Conservation (phyloP, 768 basidiomycete genomes). For the Amanita rimosa region DNA sequence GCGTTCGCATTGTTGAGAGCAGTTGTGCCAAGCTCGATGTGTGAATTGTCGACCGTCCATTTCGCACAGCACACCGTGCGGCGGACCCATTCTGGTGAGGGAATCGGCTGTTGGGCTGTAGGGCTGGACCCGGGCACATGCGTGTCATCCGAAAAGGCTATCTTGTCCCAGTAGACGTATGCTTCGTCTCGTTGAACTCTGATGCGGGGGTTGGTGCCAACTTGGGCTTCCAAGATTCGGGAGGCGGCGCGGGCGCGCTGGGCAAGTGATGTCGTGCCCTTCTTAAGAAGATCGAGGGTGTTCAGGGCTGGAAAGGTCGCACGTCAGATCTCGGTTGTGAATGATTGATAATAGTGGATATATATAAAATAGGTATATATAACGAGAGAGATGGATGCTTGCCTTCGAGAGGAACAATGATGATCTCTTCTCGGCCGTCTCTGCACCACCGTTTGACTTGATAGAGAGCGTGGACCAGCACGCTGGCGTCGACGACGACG, state of each 20-base stretch:
- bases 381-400: conserved; percentile 9
- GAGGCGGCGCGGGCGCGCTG: conserved; percentile 81
- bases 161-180: conserved; percentile 72
- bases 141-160: conserved; percentile 35
- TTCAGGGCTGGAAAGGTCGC: conserved; percentile 57
- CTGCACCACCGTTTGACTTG: conserved; percentile 78
- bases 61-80: conserved; percentile 74
- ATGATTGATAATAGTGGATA: background rate
- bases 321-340: background rate
- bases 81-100: conserved; percentile 76
- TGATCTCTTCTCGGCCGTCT: conserved; percentile 62
- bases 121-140: conserved; percentile 8
- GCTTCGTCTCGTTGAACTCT: conserved; percentile 76
- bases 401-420: conserved; percentile 90
- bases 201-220: conserved; percentile 73
- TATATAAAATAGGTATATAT: background rate
- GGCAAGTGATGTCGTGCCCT: conserved; percentile 69
- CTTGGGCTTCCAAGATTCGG: conserved; percentile 79
- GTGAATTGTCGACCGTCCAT: conserved; percentile 51
- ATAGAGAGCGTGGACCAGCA: conserved; percentile 65
- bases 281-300: conserved; percentile 88
- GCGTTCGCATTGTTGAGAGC: background rate
- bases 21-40: conserved; percentile 12
- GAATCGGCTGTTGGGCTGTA: conserved; percentile 2
- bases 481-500: conserved; percentile 72